These are phyloP conservation scores for Tricholoma terreum DNA, from an alignment of 768 basidiomycete species.

Conservation along the genomic window DNA sequence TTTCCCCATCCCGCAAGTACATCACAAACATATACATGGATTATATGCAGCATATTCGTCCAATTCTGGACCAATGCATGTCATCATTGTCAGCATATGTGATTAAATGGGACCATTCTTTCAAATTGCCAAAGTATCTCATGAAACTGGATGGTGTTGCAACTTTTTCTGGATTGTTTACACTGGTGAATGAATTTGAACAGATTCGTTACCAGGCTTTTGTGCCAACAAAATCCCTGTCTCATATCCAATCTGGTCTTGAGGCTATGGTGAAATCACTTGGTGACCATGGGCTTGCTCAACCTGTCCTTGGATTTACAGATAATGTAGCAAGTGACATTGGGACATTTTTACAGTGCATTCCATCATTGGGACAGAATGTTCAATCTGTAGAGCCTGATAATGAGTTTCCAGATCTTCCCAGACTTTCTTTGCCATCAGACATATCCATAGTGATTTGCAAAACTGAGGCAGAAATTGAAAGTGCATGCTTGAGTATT, in stretches of 20 bases:
- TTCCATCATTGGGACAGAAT: constrained; percentile 8
- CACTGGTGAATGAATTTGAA: constrained; percentile 15
- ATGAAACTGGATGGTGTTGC: constrained; percentile 12
- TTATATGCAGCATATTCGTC: constrained; percentile 13
- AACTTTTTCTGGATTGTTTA: constrained; percentile 11
- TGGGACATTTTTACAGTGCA: no score
- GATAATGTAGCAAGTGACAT: no score
- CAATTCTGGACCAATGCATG: constrained; percentile 15
- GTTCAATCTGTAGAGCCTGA: constrained; percentile 6
- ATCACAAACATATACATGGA: constrained; percentile 14
- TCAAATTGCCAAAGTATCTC: constrained; percentile 11
- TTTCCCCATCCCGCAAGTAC: constrained; percentile 11
- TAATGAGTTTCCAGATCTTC: constrained; percentile 8
- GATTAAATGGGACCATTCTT: constrained; percentile 15
- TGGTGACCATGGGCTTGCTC: no score
- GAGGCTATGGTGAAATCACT: constrained; percentile 14
- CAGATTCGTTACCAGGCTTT: no score
- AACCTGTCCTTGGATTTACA: no score
- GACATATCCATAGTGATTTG: constrained; percentile 5
- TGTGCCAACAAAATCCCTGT: constrained; percentile 14
- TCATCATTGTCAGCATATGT: constrained; percentile 8
- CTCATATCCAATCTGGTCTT: constrained; percentile 8
- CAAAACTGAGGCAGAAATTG: no score
- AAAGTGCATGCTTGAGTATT: no score
- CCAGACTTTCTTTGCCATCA: constrained; percentile 4